A percentile compares a stretch with the other conserved stretches of the same genome.
These are phyloP conservation scores for Leishmania martiniquensis DNA, from an alignment of 208 protist species.

Conservation along the genomic window DNA sequence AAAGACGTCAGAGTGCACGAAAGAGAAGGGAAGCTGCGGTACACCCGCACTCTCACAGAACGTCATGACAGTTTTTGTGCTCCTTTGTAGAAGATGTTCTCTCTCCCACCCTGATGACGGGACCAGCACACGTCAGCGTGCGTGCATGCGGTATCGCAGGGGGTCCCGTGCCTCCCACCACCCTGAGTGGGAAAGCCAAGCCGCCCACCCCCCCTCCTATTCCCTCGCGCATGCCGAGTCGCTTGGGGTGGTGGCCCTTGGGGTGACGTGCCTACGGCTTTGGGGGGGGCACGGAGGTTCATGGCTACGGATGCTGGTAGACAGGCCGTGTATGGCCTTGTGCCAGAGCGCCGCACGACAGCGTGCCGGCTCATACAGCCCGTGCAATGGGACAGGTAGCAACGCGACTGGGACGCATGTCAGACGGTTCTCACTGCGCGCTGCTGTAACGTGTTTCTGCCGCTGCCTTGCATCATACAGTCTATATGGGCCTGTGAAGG, in stretches of 20 bases:
- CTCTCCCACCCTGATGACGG: neutral
- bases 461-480: neutral
- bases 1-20: neutral
- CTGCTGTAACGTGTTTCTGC: neutral
- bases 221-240: neutral
- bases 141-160: neutral
- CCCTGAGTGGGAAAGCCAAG: neutral
- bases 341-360: neutral
- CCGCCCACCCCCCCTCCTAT: neutral
- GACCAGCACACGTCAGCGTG: neutral
- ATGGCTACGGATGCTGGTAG: neutral
- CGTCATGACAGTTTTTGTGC: too few relatives aligned
- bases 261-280: neutral
- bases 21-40: neutral
- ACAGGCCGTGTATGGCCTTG: neutral
- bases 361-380: neutral
- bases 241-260: neutral
- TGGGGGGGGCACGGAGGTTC: neutral
- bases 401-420: neutral
- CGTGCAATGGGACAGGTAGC: neutral
- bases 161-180: neutral
- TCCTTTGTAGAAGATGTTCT: neutral
- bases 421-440: neutral
- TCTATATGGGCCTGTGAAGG: neutral
- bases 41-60: too few relatives aligned